phyloP scores from a whole-genome alignment of 495 filamentous ascomycete genomes.

The Jackrogersella multiformis region DNA sequence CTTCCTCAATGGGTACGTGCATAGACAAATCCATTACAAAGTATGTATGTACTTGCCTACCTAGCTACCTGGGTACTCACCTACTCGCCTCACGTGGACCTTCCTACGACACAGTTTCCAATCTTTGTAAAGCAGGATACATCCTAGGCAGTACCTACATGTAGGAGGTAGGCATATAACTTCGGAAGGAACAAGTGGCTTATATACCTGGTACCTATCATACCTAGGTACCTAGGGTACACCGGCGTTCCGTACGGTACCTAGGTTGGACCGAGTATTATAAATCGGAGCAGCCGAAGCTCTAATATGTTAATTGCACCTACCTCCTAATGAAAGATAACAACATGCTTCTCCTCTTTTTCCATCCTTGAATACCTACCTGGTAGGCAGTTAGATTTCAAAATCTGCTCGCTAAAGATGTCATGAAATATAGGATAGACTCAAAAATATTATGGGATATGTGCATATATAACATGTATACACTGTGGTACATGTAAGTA shows the following conservation, averaged over 20 bases:
- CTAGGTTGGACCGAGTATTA: too few species aligned
- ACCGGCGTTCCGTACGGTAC: too few species aligned
- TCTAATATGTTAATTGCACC: too few species aligned
- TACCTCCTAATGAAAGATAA: constrained; percentile 1
- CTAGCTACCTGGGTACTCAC: too few species aligned
- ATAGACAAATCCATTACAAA: background rate
- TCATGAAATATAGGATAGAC: background rate
- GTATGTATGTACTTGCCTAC: background rate
- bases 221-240: too few species aligned
- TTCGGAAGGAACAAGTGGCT: background rate
- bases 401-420: background rate
- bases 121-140: too few species aligned
- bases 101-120: background rate
- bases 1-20: too few species aligned
- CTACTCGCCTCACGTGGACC: background rate
- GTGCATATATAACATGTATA: constrained; percentile 4
- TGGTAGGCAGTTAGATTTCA: background rate
- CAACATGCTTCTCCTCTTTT: background rate
- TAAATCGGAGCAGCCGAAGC: too few species aligned
- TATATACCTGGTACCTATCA: too few species aligned
- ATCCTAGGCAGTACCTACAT: too few species aligned
- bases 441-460: background rate
- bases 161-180: background rate
- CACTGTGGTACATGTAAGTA: constrained; percentile 12
- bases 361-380: background rate